Evolutionary conservation across 495 filamentous ascomycete species (phyloP), one percentile per base, ranked within the genome.

Genomic region (Annulohypoxylon nitens): DNA sequence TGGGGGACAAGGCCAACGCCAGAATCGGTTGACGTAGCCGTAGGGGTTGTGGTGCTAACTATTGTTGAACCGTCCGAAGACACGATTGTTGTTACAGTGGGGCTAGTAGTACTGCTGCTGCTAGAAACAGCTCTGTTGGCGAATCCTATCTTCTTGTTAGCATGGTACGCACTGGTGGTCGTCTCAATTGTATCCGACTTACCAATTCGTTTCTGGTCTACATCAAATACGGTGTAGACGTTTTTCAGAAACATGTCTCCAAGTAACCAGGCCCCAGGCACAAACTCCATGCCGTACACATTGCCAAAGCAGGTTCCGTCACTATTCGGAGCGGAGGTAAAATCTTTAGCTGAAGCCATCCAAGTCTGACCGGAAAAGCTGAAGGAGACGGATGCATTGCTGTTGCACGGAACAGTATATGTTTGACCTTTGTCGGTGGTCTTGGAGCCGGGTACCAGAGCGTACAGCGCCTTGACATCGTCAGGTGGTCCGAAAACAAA

Each of bases 161-260:
- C 48, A 53, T 39, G 4, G n/a, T 51, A 23, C 20, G 41, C 20
- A 26, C 6, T 41, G 33, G 3, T 11, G 10, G 3, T 11, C 2
- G 39, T 64, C 7, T 8, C 70, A 20, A n/a, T 58, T 30, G 14
- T 2, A 1, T 41, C 5, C 3, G 4, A 80, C 83, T 76, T 75
- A 84, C 86, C 89, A 69, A 91, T 83, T 61, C 83, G 85, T 39
- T 69, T 81, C 63, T 86, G 74, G 33, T 88, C 93, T 41, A 86
- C 87, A 78, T 97, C 93, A 74, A 97, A 97, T 20, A 96, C 90
- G 23, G 88, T 82, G 81, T 96, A 96, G n/a, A 97, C 93, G 70
- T 97, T 96, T 82, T 97, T 97, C 64, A 97, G 79, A 73, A 97
- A 97, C 4, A 91, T 87, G 72, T 95, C 93, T 4, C 93, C 93